Evolutionary conservation across 2,329 filamentous ascomycete genomes (phyloP), one percentile per base, ranked within the genome.

Genomic region (Myriosclerotinia curreyana): DNA sequence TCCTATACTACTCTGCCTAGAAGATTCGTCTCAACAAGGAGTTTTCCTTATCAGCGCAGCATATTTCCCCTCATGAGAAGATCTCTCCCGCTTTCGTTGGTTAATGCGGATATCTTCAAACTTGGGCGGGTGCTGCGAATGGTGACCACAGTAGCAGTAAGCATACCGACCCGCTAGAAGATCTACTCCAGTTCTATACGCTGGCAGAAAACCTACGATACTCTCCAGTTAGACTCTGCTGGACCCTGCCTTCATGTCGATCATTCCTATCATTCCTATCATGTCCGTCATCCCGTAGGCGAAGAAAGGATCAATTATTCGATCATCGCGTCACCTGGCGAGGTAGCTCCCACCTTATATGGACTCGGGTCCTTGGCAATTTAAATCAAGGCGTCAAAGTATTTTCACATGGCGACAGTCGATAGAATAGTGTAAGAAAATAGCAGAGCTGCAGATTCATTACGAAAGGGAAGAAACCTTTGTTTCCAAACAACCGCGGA

Each of bases 271-370:
- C 55, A n/a, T 48, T 48, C 14, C 28, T 58, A 34, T 34, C 55
- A 59, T 59, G 31, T 12, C 42, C n/a, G 55, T 48, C 55, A 59
- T 59, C 42, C 31, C 20, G 42, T 59, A 59, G 42, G 55, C n/a
- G 28, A 38, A 59, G 44, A 15, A 59, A 49, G 31, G n/a, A 36
- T 38, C 31, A 34, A 59, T 36, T 22, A 14, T 36, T 25, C 14
- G n/a, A 38, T 48, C 55, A 14, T 36, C 42, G 42, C 40, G 28
- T 34, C 14, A 46, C 54, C 54, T 46, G 22, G 17, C 7, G 12
- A 48, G 55, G 17, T 28, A 48, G 14, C 31, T 36, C 14, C 28
- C 14, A 36, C 31, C 7, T 48, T 48, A 22, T 59, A 48, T 49
- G 14, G 22, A 59, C 31, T 59, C 55, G 42, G 31, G 28, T 48